These are phyloP conservation scores for Xylariaceae sp. DNA, from an alignment of 2,329 filamentous ascomycete species.

Conservation along the genomic window DNA sequence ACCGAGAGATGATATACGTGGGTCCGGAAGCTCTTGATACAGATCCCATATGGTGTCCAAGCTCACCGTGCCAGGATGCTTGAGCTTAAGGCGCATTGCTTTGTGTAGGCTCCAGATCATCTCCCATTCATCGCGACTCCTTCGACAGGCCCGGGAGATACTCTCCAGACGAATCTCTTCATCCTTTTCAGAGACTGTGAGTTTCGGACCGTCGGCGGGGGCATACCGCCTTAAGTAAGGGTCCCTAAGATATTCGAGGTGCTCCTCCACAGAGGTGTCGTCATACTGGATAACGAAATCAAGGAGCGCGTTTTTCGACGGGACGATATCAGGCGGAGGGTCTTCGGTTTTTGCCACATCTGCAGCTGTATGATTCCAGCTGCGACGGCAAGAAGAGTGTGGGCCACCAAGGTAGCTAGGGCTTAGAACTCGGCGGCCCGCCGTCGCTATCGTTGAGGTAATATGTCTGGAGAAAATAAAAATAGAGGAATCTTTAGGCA, in stretches of 20 bases:
- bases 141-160: conserved; percentile 42
- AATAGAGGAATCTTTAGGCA: background rate
- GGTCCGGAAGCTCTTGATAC: conserved; percentile 55
- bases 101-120: conserved; percentile 44
- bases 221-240: conserved; percentile 60
- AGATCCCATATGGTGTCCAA: conserved; percentile 51
- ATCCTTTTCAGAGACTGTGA: conserved; percentile 54
- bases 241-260: conserved; percentile 55
- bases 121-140: conserved; percentile 40
- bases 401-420: conserved; percentile 30
- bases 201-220: conserved; percentile 49
- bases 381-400: conserved; percentile 17
- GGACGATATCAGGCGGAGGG: background rate
- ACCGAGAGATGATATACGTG: conserved; percentile 54
- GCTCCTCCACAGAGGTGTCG: conserved; percentile 53
- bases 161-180: conserved; percentile 53
- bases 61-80: conserved; percentile 44
- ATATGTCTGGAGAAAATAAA: conserved; percentile 17
- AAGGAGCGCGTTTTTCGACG: conserved; percentile 50
- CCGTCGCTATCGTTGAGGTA: conserved; percentile 29
- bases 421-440: conserved; percentile 18
- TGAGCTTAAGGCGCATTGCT: conserved; percentile 46
- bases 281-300: conserved; percentile 55
- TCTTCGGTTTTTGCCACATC: conserved; percentile 2
- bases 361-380: conserved; percentile 28